A percentile compares a stretch with the other conserved stretches of the same genome.
Conservation (phyloP, 2,329 filamentous ascomycete species). For the Lasiodiplodia citricola region DNA sequence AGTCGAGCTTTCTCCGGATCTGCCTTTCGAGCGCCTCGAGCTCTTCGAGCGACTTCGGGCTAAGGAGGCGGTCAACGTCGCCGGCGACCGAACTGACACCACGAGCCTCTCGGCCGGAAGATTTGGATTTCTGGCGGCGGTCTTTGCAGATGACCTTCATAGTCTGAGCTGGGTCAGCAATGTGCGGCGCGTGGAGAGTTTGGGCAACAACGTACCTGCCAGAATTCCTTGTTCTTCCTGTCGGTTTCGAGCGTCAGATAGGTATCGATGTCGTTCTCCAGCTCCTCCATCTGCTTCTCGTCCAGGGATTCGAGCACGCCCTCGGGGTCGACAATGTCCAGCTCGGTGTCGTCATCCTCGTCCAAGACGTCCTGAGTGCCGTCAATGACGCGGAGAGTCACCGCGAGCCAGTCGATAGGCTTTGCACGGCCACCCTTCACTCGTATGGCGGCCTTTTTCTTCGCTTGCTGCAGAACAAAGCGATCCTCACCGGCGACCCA, state of each 20-base stretch:
- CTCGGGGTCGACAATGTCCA: slow-evolving; percentile 80
- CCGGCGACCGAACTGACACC: slow-evolving; percentile 81
- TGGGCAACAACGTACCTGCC: slow-evolving; percentile 63
- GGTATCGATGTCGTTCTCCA: slow-evolving; percentile 81
- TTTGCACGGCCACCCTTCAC: slow-evolving; percentile 90
- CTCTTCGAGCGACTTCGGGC: slow-evolving; percentile 84
- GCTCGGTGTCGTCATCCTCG: slow-evolving; percentile 79
- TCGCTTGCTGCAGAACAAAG: slow-evolving; percentile 94
- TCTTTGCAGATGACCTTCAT: slow-evolving; percentile 85
- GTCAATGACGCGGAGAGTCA: slow-evolving; percentile 88
- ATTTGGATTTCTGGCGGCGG: slow-evolving; percentile 68
- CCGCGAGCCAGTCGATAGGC: slow-evolving; percentile 91
- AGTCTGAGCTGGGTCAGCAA: slow-evolving; percentile 57
- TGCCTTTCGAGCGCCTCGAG: slow-evolving; percentile 86
- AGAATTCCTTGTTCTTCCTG: slow-evolving; percentile 80
- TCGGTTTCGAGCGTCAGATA: slow-evolving; percentile 84
- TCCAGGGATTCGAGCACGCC: slow-evolving; percentile 77
- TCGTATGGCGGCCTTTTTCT: slow-evolving; percentile 96
- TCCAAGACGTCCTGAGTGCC: slow-evolving; percentile 78
- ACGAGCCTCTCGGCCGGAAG: slow-evolving; percentile 68
- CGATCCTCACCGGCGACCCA: slow-evolving; percentile 96
- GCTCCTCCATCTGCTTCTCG: slow-evolving; percentile 69
- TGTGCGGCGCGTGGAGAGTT: background rate
- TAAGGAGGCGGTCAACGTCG: slow-evolving; percentile 86
- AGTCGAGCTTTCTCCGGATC: slow-evolving; percentile 83